These are phyloP conservation scores for Bruguiera gymnorhiza DNA, from an alignment of 345 rosid species.

Conservation along the genomic window DNA sequence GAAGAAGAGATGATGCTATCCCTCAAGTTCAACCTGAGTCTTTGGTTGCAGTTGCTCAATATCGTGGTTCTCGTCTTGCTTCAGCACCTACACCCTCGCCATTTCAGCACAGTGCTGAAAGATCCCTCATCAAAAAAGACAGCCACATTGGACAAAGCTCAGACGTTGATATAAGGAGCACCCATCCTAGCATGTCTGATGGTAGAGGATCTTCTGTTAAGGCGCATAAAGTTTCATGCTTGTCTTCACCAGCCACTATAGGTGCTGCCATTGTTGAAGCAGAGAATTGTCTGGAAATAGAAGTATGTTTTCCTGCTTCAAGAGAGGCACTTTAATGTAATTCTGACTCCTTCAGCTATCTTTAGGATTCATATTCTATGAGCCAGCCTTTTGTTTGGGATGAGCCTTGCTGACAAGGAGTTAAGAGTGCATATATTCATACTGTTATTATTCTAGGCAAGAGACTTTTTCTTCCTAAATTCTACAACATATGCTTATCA, in stretches of 20 bases:
- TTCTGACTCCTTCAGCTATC: conserved; percentile 41
- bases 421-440: conserved; percentile 29
- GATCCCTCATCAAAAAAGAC: background rate
- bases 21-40: conserved; percentile 50
- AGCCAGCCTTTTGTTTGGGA: conserved; percentile 40
- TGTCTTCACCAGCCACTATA: conserved; percentile 51
- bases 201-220: conserved; percentile 34
- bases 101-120: conserved; percentile 37
- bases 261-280: conserved; percentile 84
- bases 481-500: background rate
- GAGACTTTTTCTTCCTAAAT: background rate
- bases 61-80: conserved; percentile 86
- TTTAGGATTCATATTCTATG: conserved; percentile 38
- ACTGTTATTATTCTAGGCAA: conserved; percentile 5
- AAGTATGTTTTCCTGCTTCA: conserved; percentile 64
- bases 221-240: conserved; percentile 42
- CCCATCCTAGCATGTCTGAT: conserved; percentile 15
- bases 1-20: conserved; percentile 58
- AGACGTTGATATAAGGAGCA: background rate
- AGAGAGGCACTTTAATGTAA: conserved; percentile 40
- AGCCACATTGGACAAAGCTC: conserved; percentile 3
- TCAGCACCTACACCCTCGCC: conserved; percentile 82
- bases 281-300: conserved; percentile 62
- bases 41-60: conserved; percentile 71
- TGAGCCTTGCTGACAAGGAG: conserved; percentile 51